A percentile compares a stretch with the other conserved stretches of the same genome.
Evolutionary conservation across 2,329 filamentous ascomycete species (phyloP).

Genomic region (Metarhizium sp.): DNA sequence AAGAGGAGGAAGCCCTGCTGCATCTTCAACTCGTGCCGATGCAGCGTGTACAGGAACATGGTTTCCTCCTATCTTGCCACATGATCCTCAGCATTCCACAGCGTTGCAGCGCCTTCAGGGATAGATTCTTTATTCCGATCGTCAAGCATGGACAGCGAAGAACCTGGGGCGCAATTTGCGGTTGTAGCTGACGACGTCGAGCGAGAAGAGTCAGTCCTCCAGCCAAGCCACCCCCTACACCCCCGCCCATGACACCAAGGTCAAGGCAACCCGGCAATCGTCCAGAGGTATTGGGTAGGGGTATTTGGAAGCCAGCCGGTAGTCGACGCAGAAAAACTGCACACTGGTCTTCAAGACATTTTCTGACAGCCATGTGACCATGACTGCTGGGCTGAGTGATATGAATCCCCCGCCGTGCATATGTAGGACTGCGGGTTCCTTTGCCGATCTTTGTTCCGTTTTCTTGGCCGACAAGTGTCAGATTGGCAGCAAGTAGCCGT

Average conservation of each 20-base stretch:
- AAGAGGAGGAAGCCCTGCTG: too few relatives aligned
- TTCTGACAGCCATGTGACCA: background rate
- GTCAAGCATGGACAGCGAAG: too few relatives aligned
- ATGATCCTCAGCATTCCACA: too few relatives aligned
- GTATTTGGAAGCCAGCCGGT: constrained; percentile 14
- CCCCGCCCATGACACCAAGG: background rate
- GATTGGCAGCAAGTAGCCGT: background rate
- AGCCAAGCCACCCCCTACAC: too few relatives aligned
- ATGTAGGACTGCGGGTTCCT: background rate
- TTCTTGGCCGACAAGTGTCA: background rate
- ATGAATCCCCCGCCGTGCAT: background rate
- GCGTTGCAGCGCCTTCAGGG: too few relatives aligned
- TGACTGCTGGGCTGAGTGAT: background rate
- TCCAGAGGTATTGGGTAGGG: constrained; percentile 8
- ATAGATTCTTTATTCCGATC: too few relatives aligned
- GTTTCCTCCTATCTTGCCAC: too few relatives aligned
- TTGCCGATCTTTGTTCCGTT: background rate
- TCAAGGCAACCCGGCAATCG: constrained; percentile 9
- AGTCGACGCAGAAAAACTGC: constrained; percentile 12
- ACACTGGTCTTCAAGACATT: background rate
- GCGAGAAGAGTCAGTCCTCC: too few relatives aligned
- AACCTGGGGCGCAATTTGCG: too few relatives aligned
- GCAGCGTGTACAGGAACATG: too few relatives aligned
- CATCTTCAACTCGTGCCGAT: too few relatives aligned
- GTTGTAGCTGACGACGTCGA: too few relatives aligned